phyloP scores from a whole-genome alignment of 2,329 filamentous ascomycete genomes.

The Aphanoascus verrucosus region DNA sequence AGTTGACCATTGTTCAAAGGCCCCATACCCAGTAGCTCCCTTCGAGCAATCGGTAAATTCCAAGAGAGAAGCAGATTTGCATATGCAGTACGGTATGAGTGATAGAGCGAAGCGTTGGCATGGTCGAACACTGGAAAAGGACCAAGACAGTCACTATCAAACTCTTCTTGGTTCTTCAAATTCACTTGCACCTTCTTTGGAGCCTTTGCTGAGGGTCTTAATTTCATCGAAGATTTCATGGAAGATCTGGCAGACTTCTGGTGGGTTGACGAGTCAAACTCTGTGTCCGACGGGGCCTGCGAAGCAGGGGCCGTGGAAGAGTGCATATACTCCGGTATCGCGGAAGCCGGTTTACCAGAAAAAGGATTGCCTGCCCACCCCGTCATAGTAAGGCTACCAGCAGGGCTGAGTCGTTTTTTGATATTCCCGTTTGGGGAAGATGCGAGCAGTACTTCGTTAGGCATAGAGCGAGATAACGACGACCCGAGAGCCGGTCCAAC shows the following conservation, averaged over 20 bases:
- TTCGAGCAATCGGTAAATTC: conserved; percentile 44
- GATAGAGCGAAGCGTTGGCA: conserved; percentile 39
- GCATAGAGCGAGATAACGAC: conserved; percentile 37
- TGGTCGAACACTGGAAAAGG: conserved; percentile 42
- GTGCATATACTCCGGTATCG: conserved; percentile 24
- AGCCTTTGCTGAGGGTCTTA: not conserved
- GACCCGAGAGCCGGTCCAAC: conserved; percentile 35
- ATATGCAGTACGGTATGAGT: conserved; percentile 47
- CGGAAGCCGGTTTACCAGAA: conserved; percentile 21
- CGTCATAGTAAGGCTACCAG: conserved; percentile 27
- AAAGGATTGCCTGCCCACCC: conserved; percentile 24
- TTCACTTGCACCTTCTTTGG: conserved; percentile 36
- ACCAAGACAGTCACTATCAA: conserved; percentile 42
- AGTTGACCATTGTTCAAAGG: not conserved
- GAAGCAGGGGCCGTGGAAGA: conserved; percentile 24
- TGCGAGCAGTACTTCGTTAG: conserved; percentile 34
- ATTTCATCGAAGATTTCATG: conserved; percentile 14
- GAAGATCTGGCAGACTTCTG: conserved; percentile 17
- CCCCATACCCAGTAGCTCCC: conserved; percentile 50
- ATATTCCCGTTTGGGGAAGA: conserved; percentile 30
- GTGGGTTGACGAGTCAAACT: conserved; percentile 27
- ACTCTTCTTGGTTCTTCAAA: conserved; percentile 48
- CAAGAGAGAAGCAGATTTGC: conserved; percentile 50
- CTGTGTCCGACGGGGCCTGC: conserved; percentile 29
- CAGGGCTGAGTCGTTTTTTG: conserved; percentile 31